phyloP scores from a whole-genome alignment of 2,329 filamentous ascomycete genomes.

The Phialophora tarda region DNA sequence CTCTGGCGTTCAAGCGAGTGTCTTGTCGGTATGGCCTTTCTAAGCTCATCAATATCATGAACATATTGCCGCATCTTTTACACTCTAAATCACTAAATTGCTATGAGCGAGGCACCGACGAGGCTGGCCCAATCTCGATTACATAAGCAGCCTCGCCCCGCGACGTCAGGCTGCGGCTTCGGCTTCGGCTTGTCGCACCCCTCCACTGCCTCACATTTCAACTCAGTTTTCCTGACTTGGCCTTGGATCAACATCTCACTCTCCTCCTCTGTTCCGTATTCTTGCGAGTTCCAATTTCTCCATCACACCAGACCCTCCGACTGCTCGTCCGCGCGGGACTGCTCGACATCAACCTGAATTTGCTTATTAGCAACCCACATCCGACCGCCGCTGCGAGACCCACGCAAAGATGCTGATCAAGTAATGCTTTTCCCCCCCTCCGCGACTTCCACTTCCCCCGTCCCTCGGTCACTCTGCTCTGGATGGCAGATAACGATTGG shows the following conservation, averaged over 20 bases:
- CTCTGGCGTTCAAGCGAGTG: constrained; percentile 20
- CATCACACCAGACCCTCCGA: not conserved
- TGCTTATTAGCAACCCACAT: not conserved
- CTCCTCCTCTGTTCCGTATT: not conserved
- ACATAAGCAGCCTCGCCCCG: constrained; percentile 19
- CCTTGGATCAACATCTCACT: not conserved
- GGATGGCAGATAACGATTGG: not conserved
- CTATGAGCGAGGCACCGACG: not conserved
- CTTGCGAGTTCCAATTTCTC: not conserved
- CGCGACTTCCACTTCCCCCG: not conserved
- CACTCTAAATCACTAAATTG: not conserved
- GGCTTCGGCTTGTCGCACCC: not conserved
- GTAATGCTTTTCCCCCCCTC: constrained; percentile 2
- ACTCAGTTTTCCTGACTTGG: not conserved
- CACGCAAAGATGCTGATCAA: constrained; percentile 19
- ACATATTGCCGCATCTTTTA: not conserved
- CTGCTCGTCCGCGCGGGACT: not conserved
- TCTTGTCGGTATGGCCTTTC: not conserved
- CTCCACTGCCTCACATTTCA: constrained; percentile 2
- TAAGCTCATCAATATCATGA: constrained; percentile 2
- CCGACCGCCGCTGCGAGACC: not conserved
- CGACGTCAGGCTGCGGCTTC: constrained; percentile 14
- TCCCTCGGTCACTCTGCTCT: not conserved
- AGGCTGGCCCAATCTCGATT: not conserved
- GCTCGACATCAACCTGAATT: not conserved